Percentiles rank a stretch among this genome's conserved stretches.
Conservation (phyloP, 2,329 filamentous ascomycete genomes). For the Trematosphaeria pertusa region DNA sequence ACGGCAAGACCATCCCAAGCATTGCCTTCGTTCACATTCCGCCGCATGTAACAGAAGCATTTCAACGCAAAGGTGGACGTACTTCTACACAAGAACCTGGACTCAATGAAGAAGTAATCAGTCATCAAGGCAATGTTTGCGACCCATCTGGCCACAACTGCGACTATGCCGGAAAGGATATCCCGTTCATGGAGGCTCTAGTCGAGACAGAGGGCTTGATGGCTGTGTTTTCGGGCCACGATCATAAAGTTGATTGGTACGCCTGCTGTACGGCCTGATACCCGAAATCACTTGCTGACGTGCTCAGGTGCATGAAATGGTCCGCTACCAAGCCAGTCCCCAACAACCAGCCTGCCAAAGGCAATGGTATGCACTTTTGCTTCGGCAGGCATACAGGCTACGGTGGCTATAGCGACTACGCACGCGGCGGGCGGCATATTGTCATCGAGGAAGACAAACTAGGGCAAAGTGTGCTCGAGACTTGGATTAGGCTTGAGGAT, state of each 20-base stretch:
- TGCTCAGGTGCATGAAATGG: constrained; percentile 51
- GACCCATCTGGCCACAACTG: constrained; percentile 22
- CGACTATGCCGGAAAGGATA: constrained; percentile 58
- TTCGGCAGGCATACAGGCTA: constrained; percentile 73
- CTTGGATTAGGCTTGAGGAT: constrained; percentile 68
- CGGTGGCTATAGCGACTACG: constrained; percentile 71
- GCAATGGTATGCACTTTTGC: constrained; percentile 59
- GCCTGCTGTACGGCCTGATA: too few species aligned
- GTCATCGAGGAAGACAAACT: constrained; percentile 55
- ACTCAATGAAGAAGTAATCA: constrained; percentile 41
- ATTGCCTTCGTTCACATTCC: constrained; percentile 65
- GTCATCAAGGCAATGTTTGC: constrained; percentile 28
- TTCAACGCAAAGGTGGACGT: constrained; percentile 57
- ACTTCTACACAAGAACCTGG: constrained; percentile 52
- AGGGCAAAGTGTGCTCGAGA: constrained; percentile 55
- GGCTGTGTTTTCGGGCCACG: constrained; percentile 67
- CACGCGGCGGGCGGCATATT: constrained; percentile 66
- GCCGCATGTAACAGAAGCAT: constrained; percentile 29
- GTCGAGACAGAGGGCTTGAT: constrained; percentile 57
- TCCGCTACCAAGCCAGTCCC: constrained; percentile 27
- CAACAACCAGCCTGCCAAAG: constrained; percentile 42
- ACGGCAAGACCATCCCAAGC: constrained; percentile 53
- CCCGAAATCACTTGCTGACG: too few species aligned
- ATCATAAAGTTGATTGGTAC: constrained; percentile 56
- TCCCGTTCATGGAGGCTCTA: constrained; percentile 69